A percentile compares a stretch with the other conserved stretches of the same genome.
Conservation (phyloP, 2,329 filamentous ascomycete genomes). For the Aspergillus bombycis region DNA sequence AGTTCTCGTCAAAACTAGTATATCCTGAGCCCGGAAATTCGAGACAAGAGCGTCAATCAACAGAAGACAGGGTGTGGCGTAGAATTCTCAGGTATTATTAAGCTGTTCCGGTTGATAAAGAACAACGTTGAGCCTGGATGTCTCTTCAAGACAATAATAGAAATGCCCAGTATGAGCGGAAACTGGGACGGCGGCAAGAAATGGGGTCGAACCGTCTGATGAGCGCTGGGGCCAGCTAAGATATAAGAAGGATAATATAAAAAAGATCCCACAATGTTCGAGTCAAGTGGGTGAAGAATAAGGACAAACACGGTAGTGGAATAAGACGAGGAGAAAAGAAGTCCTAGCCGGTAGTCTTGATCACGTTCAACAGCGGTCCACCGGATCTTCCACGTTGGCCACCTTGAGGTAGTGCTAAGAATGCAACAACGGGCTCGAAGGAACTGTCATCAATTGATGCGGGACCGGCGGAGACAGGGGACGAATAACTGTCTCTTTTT, state of each 20-base stretch:
- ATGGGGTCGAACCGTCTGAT: conserved; percentile 24
- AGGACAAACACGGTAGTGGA: conserved; percentile 29
- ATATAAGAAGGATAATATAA: conserved; percentile 24
- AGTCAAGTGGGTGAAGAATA: conserved; percentile 27
- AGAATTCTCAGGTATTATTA: no score
- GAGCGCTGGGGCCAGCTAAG: conserved; percentile 21
- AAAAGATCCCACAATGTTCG: conserved; percentile 27
- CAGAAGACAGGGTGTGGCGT: background rate
- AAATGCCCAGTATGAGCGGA: conserved; percentile 20
- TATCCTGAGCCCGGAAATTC: background rate
- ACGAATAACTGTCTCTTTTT: conserved; percentile 19
- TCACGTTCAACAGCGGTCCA: conserved; percentile 24
- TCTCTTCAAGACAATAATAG: conserved; percentile 18
- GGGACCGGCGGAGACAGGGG: conserved; percentile 13
- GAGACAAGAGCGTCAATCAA: background rate
- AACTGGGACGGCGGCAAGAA: conserved; percentile 21
- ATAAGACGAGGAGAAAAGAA: conserved; percentile 25
- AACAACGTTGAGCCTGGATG: conserved; percentile 11
- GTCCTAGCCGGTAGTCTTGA: conserved; percentile 18
- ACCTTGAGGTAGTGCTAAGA: conserved; percentile 18
- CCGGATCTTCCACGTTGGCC: conserved; percentile 24
- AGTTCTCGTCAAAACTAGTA: background rate
- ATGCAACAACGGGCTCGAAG: conserved; percentile 20
- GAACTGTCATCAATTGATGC: conserved; percentile 12
- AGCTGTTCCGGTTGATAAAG: background rate